phyloP scores from a whole-genome alignment of 305 asterid species.

The Solanum aculeatissimum region DNA sequence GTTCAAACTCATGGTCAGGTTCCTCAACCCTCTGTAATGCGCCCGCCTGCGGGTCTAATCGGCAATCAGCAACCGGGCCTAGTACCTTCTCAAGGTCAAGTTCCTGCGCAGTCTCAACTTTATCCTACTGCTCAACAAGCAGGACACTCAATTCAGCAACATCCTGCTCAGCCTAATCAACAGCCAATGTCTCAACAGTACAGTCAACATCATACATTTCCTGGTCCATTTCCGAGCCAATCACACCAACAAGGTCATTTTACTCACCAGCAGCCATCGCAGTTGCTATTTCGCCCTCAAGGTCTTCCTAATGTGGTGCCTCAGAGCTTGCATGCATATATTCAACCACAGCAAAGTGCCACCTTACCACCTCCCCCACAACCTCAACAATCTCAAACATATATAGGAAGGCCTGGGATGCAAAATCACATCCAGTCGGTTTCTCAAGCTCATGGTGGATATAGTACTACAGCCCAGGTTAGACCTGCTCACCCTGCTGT shows the following conservation, averaged over 20 bases:
- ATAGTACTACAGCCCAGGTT: slow-evolving; percentile 28
- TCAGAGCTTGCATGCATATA: slow-evolving; percentile 9
- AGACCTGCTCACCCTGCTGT: slow-evolving; percentile 34
- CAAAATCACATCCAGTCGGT: slow-evolving; percentile 40
- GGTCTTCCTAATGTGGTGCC: slow-evolving; percentile 25
- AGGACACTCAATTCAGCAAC: slow-evolving; percentile 36
- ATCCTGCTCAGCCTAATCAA: slow-evolving; percentile 47
- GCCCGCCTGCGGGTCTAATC: slow-evolving; percentile 39
- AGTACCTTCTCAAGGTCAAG: slow-evolving; percentile 43
- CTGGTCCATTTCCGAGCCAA: slow-evolving; percentile 38
- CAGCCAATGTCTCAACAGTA: slow-evolving; percentile 44
- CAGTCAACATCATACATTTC: slow-evolving; percentile 44
- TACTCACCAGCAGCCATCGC: slow-evolving; percentile 35
- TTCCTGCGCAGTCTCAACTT: slow-evolving; percentile 43
- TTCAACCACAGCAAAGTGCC: slow-evolving; percentile 23
- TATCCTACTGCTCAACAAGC: slow-evolving; percentile 43
- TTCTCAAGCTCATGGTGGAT: slow-evolving; percentile 31
- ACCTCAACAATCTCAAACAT: slow-evolving; percentile 44
- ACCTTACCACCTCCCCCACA: slow-evolving; percentile 25
- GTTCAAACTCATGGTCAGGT: slow-evolving; percentile 44
- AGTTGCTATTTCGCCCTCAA: slow-evolving; percentile 43
- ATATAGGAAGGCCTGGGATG: slow-evolving; percentile 37
- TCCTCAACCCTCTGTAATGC: slow-evolving; percentile 37
- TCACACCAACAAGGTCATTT: slow-evolving; percentile 40
- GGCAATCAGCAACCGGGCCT: slow-evolving; percentile 38